phyloP scores from a whole-genome alignment of 257 asterid species.

The Solanum gandarillasii region DNA sequence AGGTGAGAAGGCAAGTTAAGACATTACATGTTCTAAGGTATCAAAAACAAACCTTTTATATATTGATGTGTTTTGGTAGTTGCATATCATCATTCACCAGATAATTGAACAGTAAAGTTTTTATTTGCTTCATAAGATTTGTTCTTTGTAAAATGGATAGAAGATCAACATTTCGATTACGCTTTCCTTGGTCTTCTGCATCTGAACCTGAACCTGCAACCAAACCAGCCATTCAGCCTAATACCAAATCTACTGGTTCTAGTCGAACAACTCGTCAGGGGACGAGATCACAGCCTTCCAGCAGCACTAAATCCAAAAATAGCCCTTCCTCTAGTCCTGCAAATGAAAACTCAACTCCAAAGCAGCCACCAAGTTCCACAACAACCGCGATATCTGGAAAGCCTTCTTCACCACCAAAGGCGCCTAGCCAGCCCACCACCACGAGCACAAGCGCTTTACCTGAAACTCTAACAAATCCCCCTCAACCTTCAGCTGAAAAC shows the following conservation, averaged over 20 bases:
- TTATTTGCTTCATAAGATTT: background rate
- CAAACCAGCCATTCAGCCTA: slow-evolving; percentile 13
- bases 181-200: slow-evolving; percentile 32
- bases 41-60: slow-evolving; percentile 9
- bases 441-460: background rate
- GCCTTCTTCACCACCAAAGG: slow-evolving; percentile 1
- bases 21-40: slow-evolving; percentile 11
- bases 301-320: background rate
- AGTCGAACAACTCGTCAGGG: slow-evolving; percentile 1
- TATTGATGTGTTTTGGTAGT: background rate
- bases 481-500: background rate
- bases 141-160: slow-evolving; percentile 30
- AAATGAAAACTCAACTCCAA: background rate
- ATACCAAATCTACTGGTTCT: background rate
- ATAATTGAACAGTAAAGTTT: background rate
- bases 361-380: slow-evolving; percentile 3
- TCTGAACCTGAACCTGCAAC: slow-evolving; percentile 6
- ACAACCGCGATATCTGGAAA: background rate
- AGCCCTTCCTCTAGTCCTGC: background rate
- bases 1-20: background rate
- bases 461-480: background rate
- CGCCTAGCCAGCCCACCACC: background rate
- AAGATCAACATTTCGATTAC: slow-evolving; percentile 31
- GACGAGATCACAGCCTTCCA: background rate
- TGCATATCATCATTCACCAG: background rate